Evolutionary conservation across 176 grass and related monocot species (phyloP).

Genomic region (Oryza meridionalis): DNA sequence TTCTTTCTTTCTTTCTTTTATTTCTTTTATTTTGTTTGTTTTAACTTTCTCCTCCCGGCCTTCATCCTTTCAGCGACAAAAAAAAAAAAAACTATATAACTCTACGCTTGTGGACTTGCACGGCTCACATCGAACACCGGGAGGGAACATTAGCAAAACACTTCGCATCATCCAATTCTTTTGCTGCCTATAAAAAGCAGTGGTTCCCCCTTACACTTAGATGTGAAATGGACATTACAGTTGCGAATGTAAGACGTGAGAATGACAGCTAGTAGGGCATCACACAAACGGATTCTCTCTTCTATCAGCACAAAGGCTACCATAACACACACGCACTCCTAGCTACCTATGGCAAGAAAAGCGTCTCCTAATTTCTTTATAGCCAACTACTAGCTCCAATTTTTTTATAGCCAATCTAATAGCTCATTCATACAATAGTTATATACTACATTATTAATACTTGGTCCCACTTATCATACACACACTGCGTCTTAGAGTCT

Average conservation of each 20-base stretch:
- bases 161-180: conserved; percentile 27
- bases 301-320: background rate
- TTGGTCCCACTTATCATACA: too few relatives aligned
- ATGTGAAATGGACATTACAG: conserved; percentile 42
- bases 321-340: background rate
- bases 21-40: background rate
- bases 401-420: too few relatives aligned
- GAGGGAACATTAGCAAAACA: conserved; percentile 39
- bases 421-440: too few relatives aligned
- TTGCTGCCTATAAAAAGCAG: conserved; percentile 17
- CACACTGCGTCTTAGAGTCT: too few relatives aligned
- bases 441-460: too few relatives aligned
- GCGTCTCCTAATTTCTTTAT: background rate
- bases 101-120: conserved; percentile 4
- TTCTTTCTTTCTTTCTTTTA: background rate
- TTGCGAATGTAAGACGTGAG: conserved; percentile 35
- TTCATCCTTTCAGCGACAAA: conserved; percentile 21
- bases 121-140: conserved; percentile 27
- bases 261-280: conserved; percentile 36
- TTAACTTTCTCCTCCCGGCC: conserved; percentile 13
- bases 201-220: conserved; percentile 41
- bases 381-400: too few relatives aligned
- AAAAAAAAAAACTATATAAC: conserved; percentile 30
- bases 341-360: conserved; percentile 5
- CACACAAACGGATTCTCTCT: conserved; percentile 17